Evolutionary conservation across 176 grass and related monocot species (phyloP).

Genomic region (Carex parvula): DNA sequence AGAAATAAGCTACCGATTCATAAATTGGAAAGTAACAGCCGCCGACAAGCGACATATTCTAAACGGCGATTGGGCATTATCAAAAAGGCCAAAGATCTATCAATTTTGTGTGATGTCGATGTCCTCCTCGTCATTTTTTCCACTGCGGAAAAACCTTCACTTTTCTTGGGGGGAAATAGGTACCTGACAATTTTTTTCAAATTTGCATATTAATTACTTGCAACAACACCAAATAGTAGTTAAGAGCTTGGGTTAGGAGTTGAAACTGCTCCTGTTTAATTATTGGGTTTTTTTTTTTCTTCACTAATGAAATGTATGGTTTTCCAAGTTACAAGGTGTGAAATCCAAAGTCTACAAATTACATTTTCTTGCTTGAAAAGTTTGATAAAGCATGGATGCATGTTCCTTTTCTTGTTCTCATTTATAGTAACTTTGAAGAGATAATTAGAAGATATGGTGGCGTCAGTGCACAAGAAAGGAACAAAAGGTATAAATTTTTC

Average conservation of each 20-base stretch:
- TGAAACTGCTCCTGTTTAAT: too few relatives aligned
- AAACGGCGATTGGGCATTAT: constrained; percentile 26
- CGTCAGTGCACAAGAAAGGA: background rate
- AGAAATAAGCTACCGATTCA: constrained; percentile 32
- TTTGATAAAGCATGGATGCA: background rate
- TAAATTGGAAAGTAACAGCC: constrained; percentile 12
- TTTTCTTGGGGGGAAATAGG: constrained; percentile 12
- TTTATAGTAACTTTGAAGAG: constrained; percentile 20
- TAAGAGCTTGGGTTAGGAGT: too few relatives aligned
- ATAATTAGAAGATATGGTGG: background rate
- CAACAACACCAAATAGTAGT: too few relatives aligned
- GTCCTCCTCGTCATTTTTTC: constrained; percentile 36
- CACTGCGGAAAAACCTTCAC: constrained; percentile 20
- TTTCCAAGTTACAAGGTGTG: background rate
- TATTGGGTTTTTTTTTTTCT: too few relatives aligned
- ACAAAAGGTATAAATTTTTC: background rate
- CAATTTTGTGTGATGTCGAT: constrained; percentile 33
- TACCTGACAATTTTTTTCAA: background rate
- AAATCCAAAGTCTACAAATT: background rate
- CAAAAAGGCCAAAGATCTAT: constrained; percentile 34
- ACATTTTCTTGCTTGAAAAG: background rate
- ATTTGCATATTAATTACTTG: background rate
- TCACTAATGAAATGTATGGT: background rate
- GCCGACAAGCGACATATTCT: constrained; percentile 31
- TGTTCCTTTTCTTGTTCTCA: background rate